phyloP scores from a whole-genome alignment of 176 grass and related monocot species.

The Oryza punctata region DNA sequence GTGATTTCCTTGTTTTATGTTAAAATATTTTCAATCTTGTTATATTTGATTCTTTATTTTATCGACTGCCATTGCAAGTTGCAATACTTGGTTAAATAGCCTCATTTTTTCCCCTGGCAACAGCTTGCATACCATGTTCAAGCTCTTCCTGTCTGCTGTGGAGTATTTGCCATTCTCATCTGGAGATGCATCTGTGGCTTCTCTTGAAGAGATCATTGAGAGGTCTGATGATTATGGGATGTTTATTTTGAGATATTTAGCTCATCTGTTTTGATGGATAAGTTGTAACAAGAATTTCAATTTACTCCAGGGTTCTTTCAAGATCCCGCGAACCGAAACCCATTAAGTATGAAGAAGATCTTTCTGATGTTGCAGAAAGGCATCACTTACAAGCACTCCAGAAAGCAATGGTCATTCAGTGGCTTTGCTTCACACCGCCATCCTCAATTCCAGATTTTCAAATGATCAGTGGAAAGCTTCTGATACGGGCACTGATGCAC shows the following conservation, averaged over 20 bases:
- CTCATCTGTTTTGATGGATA: constrained; percentile 4
- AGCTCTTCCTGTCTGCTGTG: constrained; percentile 87
- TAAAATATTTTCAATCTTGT: not conserved
- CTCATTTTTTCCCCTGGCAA: constrained; percentile 20
- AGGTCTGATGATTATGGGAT: constrained; percentile 60
- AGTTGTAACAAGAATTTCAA: constrained; percentile 6
- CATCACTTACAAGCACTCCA: constrained; percentile 90
- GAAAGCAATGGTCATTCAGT: constrained; percentile 95
- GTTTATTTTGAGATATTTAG: constrained; percentile 11
- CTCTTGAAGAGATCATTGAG: constrained; percentile 96
- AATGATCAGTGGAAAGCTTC: constrained; percentile 79
- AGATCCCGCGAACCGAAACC: constrained; percentile 80
- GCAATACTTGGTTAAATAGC: not conserved
- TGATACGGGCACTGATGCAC: constrained; percentile 84
- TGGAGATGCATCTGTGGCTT: constrained; percentile 62
- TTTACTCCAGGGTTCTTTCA: constrained; percentile 72
- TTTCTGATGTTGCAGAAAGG: constrained; percentile 69
- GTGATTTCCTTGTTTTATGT: not conserved
- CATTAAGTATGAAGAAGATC: constrained; percentile 55
- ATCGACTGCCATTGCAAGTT: not conserved
- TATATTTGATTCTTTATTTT: constrained; percentile 22
- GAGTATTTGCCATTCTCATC: constrained; percentile 91
- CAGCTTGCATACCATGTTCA: constrained; percentile 88
- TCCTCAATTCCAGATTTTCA: constrained; percentile 68
- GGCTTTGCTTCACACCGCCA: constrained; percentile 96